phyloP scores from a whole-genome alignment of 495 filamentous ascomycete genomes.

The Xylaria sp. region DNA sequence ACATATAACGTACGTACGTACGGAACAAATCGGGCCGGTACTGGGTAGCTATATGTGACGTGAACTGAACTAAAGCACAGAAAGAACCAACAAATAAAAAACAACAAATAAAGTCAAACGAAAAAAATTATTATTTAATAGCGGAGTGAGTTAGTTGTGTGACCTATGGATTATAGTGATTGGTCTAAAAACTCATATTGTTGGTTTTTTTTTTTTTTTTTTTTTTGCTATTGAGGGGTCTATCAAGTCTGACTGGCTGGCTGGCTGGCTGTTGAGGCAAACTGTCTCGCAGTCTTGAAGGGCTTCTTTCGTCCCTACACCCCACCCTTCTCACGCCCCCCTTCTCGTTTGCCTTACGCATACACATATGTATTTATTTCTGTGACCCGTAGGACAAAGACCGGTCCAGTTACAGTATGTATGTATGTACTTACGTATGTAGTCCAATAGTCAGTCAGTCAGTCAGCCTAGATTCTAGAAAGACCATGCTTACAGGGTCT shows the following conservation, averaged over 20 bases:
- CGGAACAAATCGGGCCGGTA: neutral
- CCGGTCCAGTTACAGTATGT: neutral
- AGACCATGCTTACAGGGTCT: neutral
- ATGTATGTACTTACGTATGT: too few species aligned
- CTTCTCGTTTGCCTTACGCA: neutral
- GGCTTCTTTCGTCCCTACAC: neutral
- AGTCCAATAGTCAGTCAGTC: neutral
- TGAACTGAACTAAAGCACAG: too few species aligned
- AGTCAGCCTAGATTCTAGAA: constrained; percentile 8
- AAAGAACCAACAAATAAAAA: neutral
- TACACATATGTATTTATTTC: constrained; percentile 22
- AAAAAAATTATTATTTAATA: neutral
- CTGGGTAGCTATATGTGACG: too few species aligned
- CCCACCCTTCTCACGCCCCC: neutral
- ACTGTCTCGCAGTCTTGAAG: neutral
- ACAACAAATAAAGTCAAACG: neutral
- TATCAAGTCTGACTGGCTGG: constrained; percentile 17
- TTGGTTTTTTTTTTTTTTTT: too few species aligned
- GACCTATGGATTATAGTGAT: neutral
- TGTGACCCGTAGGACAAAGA: constrained; percentile 6
- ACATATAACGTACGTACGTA: constrained; percentile 22
- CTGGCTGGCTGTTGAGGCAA: constrained; percentile 6
- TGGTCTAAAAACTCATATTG: neutral
- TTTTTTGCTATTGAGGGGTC: neutral
- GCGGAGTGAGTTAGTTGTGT: neutral